Conservation (phyloP, 1,284 basidiomycete genomes). For the Ganoderma multipileum region DNA sequence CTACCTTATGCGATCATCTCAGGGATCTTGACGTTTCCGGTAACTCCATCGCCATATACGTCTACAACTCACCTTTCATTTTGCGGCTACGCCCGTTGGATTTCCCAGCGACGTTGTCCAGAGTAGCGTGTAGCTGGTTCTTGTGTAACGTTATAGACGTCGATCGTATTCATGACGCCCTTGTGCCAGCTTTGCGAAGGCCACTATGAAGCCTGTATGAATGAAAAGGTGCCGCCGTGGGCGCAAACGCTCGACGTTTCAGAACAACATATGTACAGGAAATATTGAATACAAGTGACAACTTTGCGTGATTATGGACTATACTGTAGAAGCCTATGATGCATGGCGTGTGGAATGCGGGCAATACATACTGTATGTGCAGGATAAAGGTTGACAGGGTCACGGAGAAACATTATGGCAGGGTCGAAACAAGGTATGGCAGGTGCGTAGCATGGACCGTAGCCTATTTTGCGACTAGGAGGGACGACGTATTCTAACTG, state of each 20-base stretch:
- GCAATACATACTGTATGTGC: conserved; percentile 34
- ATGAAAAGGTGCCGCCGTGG: conserved; percentile 21
- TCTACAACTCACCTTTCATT: neutral
- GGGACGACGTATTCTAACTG: conserved; percentile 29
- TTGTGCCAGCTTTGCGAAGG: conserved; percentile 8
- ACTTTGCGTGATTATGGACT: conserved; percentile 27
- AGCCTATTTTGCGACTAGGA: conserved; percentile 33
- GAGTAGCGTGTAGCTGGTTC: neutral
- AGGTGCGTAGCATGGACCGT: conserved; percentile 30
- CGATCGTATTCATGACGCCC: conserved; percentile 6
- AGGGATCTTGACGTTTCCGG: conserved; percentile 22
- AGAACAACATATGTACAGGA: conserved; percentile 24
- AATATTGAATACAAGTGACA: conserved; percentile 27
- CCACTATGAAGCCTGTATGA: conserved; percentile 2
- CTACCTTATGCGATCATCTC: conserved; percentile 22
- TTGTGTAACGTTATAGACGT: conserved; percentile 8
- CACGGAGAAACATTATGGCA: conserved; percentile 23
- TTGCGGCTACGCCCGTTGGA: neutral
- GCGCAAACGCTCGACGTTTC: conserved; percentile 31
- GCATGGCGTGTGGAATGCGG: conserved; percentile 31
- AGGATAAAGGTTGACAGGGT: conserved; percentile 29
- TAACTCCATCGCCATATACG: conserved; percentile 22
- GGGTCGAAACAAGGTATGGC: conserved; percentile 24
- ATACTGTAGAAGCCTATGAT: conserved; percentile 31
- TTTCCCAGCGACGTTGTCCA: conserved; percentile 4